These are phyloP conservation scores for Pseudonectria buxi DNA, from an alignment of 2,329 filamentous ascomycete genomes.

Conservation along the genomic window DNA sequence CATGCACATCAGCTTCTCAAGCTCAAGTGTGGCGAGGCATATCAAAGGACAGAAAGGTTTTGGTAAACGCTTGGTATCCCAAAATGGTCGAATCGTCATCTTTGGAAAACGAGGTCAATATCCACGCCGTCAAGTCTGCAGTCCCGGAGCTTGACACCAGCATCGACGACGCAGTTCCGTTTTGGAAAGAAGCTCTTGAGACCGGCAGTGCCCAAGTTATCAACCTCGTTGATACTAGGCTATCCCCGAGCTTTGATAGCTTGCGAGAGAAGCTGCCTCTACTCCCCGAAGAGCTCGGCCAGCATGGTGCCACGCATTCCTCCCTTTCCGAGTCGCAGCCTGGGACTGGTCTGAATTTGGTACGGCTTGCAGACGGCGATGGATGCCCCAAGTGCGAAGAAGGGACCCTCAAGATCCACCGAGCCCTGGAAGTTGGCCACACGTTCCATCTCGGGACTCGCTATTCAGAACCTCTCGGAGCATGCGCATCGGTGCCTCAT, in stretches of 20 bases:
- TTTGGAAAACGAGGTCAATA: slow-evolving; percentile 34
- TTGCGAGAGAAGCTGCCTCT: slow-evolving; percentile 20
- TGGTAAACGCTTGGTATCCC: slow-evolving; percentile 66
- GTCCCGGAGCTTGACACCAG: slow-evolving; percentile 64
- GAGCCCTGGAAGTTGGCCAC: slow-evolving; percentile 84
- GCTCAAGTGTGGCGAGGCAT: slow-evolving; percentile 54
- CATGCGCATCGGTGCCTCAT: slow-evolving; percentile 44
- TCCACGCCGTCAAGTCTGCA: slow-evolving; percentile 57
- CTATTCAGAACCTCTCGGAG: slow-evolving; percentile 71
- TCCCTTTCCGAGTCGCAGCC: slow-evolving; percentile 28
- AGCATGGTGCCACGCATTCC: slow-evolving; percentile 13
- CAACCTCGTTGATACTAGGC: slow-evolving; percentile 29
- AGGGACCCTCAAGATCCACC: slow-evolving; percentile 58
- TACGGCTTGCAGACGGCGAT: slow-evolving; percentile 62
- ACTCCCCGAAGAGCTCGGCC: slow-evolving; percentile 11
- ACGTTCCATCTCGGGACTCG: slow-evolving; percentile 90
- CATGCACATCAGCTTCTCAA: slow-evolving; percentile 5
- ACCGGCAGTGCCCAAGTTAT: slow-evolving; percentile 18
- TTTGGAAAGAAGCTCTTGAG: slow-evolving; percentile 41
- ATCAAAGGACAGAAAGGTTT: slow-evolving; percentile 57
- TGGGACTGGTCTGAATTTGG: slow-evolving; percentile 47
- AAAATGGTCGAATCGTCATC: slow-evolving; percentile 19
- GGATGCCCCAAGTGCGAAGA: slow-evolving; percentile 62
- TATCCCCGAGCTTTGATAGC: slow-evolving; percentile 19
- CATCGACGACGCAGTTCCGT: slow-evolving; percentile 50